Percentiles rank a stretch among this genome's conserved stretches.
phyloP scores from a whole-genome alignment of 176 grass and related monocot genomes.

The Zoysia pacifica region DNA sequence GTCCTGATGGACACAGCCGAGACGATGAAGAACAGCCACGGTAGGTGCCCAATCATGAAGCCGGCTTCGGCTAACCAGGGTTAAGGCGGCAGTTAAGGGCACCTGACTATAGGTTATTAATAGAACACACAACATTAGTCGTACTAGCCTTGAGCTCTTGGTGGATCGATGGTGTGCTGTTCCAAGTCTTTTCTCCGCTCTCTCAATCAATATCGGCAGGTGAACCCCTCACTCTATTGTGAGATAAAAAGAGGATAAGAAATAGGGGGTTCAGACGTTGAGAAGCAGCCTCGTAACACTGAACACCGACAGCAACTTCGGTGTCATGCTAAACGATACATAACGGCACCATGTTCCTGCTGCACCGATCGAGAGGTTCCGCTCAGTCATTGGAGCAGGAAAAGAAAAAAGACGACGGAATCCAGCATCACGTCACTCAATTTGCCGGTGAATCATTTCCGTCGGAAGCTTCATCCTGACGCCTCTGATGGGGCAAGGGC shows the following conservation, averaged over 20 bases:
- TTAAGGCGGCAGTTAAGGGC: conserved; percentile 46
- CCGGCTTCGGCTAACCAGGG: conserved; percentile 8
- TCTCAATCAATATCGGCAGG: not conserved
- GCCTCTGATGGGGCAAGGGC: conserved; percentile 15
- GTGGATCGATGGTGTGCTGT: not conserved
- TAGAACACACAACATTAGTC: not conserved
- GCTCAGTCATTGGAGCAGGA: not conserved
- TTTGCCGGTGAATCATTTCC: conserved; percentile 26
- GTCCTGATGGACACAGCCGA: not conserved
- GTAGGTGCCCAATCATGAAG: conserved; percentile 46
- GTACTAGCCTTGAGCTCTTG: conserved; percentile 22
- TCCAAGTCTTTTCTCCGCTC: not conserved
- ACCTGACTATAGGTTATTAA: conserved; percentile 38
- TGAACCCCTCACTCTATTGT: not conserved
- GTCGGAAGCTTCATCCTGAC: conserved; percentile 41
- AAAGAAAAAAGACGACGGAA: not conserved
- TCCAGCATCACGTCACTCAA: conserved; percentile 17
- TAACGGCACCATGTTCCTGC: conserved; percentile 7
- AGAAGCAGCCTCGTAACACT: conserved; percentile 13
- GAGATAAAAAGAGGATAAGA: not conserved
- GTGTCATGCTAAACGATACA: not conserved
- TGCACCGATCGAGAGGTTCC: not conserved
- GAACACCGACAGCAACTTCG: conserved; percentile 2
- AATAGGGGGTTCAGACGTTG: not conserved
- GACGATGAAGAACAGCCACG: conserved; percentile 8